Base-by-base conservation (phyloP, 73 alveolate genomes). In the Blepharisma japonicum region DNA sequence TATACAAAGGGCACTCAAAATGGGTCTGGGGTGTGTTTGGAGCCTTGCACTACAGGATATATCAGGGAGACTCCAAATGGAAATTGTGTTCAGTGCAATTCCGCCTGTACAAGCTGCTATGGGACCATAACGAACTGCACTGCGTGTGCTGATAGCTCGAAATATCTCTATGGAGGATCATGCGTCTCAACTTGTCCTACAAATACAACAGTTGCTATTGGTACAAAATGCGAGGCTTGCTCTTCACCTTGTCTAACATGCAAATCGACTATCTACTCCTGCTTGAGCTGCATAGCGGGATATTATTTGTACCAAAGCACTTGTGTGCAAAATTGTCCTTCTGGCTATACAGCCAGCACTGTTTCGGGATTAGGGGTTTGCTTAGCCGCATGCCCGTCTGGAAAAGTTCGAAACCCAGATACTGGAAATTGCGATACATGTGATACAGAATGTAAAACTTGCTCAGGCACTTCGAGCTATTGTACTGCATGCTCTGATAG, bases 231-330 rank as follows among this genome's bases (percentile, higher is more conserved):
- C 47, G 74, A 14, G 14, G 14, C 74, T 8, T 61, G 74, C 47
- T 14, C 74, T 61, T n/a, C 39, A 4, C 74, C 74, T 20, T 61
- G 74, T 61, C 23, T 25, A 61, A 61, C 74, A n/a, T 61, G 74
- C 46, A 25, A 14, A 18, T 8, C 47, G 14, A 14, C 23, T 8
- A n/a, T 39, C 11, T 14, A n/a, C 23, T 9, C 23, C 39, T 61
- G 74, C 4, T 14, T 39, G 11, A 14, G 47, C 6, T 77, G 83
- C 38, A 1, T 77, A 5, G 0, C 39, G 6, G 83, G 83, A 56
- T 77, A 77, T 55, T 77, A 55, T 32, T 7, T 61, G 3, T 61
- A 18, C 47, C 49, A 61, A 61, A 61, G 23, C 46, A 61, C 38
- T 18, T 61, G 74, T 61, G 23, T 61, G 2, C n/a, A 25, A 18